phyloP scores from a whole-genome alignment of 2,329 filamentous ascomycete species.

The Penicillium sclerotigenum region DNA sequence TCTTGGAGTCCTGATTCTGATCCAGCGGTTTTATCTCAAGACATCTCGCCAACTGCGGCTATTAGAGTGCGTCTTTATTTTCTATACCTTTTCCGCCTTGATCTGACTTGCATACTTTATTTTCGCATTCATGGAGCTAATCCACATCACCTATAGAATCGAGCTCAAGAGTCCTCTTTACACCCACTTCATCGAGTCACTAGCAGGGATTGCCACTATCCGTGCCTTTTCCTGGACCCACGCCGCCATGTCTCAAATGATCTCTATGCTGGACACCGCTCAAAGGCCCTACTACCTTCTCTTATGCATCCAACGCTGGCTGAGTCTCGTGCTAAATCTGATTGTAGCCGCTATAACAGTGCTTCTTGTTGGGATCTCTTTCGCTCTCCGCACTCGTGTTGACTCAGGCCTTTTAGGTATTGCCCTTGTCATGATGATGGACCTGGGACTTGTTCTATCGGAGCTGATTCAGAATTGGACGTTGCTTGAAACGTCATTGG shows the following conservation, averaged over 20 bases:
- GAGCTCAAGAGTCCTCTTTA: conserved; percentile 19
- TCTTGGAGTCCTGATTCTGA: conserved; percentile 5
- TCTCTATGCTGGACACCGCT: conserved; percentile 37
- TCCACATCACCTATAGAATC: conserved; percentile 5
- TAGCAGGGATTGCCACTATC: conserved; percentile 14
- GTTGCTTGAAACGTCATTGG: conserved; percentile 54
- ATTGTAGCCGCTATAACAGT: conserved; percentile 44
- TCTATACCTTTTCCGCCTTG: too few species aligned
- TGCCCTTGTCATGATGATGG: conserved; percentile 48
- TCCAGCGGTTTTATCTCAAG: conserved; percentile 18
- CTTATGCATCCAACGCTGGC: conserved; percentile 46
- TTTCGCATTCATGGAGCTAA: background rate
- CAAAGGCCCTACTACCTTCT: conserved; percentile 48
- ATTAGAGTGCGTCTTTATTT: conserved; percentile 5
- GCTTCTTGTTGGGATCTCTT: conserved; percentile 44
- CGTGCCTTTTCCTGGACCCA: conserved; percentile 16
- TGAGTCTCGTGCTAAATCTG: conserved; percentile 43
- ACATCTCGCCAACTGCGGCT: conserved; percentile 19
- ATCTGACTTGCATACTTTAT: too few species aligned
- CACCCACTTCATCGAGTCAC: conserved; percentile 20
- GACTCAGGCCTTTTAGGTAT: conserved; percentile 46
- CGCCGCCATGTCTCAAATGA: background rate
- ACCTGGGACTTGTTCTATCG: conserved; percentile 45
- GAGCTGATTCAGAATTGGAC: conserved; percentile 47
- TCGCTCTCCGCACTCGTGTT: conserved; percentile 34